Evolutionary conservation across 108 stramenopile genomes (phyloP).

Genomic region (Skeletonema menzelii): DNA sequence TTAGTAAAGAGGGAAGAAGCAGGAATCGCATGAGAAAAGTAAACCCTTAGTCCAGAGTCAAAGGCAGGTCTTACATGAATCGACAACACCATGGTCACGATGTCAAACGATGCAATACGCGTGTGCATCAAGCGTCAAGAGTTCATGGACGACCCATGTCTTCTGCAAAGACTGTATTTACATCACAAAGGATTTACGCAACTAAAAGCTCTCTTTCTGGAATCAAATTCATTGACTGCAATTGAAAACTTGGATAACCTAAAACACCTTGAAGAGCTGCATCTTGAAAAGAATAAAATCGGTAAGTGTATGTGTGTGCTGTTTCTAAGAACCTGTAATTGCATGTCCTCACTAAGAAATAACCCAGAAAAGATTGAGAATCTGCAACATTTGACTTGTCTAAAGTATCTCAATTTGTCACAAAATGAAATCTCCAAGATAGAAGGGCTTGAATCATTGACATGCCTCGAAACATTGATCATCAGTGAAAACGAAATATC

Average conservation of each 20-base stretch:
- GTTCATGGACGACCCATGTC: constrained; percentile 51
- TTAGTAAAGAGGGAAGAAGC: no score
- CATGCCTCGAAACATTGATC: constrained; percentile 46
- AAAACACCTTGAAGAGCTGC: constrained; percentile 12
- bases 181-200: constrained; percentile 80
- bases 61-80: no score
- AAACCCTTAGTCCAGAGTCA: no score
- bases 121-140: constrained; percentile 51
- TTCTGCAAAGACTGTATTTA: constrained; percentile 79
- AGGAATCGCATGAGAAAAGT: no score
- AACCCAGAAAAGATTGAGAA: constrained; percentile 33
- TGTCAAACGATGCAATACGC: constrained; percentile 28
- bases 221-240: constrained; percentile 55
- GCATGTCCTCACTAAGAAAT: background rate
- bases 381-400: constrained; percentile 12
- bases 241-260: constrained; percentile 46
- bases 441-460: background rate
- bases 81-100: background rate
- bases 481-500: constrained; percentile 58
- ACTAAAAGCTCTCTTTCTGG: constrained; percentile 67
- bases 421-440: background rate
- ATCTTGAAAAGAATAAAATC: constrained; percentile 28
- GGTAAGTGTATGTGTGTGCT: constrained; percentile 4
- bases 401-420: background rate
- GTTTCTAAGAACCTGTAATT: background rate